Conservation (phyloP, 2,329 filamentous ascomycete species). For the Emergomyces orientalis region DNA sequence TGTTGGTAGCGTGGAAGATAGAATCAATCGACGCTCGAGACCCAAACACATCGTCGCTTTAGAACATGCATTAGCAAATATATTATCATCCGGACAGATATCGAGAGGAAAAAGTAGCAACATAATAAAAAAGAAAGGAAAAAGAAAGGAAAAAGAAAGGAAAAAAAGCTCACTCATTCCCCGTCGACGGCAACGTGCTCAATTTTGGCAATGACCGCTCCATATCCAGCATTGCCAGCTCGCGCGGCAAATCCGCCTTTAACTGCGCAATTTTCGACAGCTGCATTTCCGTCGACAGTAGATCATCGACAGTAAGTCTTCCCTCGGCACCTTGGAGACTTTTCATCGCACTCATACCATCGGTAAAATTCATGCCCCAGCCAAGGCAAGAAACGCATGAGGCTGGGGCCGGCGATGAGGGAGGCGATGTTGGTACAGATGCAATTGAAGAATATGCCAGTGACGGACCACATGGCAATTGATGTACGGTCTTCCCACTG, state of each 20-base stretch:
- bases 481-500: conserved; percentile 70
- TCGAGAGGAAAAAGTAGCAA: too few relatives aligned
- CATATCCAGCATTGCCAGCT: conserved; percentile 65
- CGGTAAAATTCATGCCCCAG: conserved; percentile 48
- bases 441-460: conserved; percentile 40
- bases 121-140: background rate
- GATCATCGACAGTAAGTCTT: conserved; percentile 33
- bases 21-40: conserved; percentile 59
- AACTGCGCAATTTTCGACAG: conserved; percentile 30
- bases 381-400: conserved; percentile 40
- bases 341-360: conserved; percentile 37
- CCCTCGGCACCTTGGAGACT: conserved; percentile 24
- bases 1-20: conserved; percentile 54
- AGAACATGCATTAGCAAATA: conserved; percentile 25
- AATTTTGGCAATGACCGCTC: conserved; percentile 68
- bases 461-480: conserved; percentile 41
- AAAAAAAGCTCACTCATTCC: conserved; percentile 42
- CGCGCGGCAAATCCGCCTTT: conserved; percentile 55
- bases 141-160: conserved; percentile 1
- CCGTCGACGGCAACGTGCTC: conserved; percentile 58
- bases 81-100: conserved; percentile 2
- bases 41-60: conserved; percentile 54
- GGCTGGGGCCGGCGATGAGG: conserved; percentile 32
- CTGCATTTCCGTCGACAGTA: conserved; percentile 32
- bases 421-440: conserved; percentile 41